These are phyloP conservation scores for Spinellus fusiger DNA, from an alignment of 192 early-diverging fungal species.

Conservation along the genomic window DNA sequence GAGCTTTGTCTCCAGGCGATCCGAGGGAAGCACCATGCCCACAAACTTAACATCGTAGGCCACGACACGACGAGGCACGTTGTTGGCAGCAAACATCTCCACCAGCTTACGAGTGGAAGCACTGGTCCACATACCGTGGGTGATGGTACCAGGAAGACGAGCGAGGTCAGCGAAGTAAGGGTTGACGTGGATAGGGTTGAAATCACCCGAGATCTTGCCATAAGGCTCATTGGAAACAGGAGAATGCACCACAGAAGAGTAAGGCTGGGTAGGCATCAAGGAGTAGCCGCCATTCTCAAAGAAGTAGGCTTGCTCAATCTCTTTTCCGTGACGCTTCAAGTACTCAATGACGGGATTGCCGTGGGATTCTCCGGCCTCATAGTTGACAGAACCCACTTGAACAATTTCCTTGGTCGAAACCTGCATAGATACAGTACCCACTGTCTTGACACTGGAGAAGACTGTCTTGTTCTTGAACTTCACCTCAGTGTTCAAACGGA, in stretches of 20 bases:
- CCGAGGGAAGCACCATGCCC: conserved; percentile 89
- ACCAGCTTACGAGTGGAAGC: conserved; percentile 93
- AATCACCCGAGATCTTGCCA: conserved; percentile 81
- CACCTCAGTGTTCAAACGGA: conserved; percentile 67
- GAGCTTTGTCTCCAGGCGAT: conserved; percentile 85
- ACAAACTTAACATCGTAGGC: conserved; percentile 84
- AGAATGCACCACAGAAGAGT: conserved; percentile 81
- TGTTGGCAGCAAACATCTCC: conserved; percentile 91
- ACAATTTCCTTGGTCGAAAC: conserved; percentile 79
- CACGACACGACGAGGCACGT: conserved; percentile 82
- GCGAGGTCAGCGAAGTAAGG: conserved; percentile 90
- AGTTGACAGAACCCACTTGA: conserved; percentile 76
- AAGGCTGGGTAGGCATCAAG: conserved; percentile 80
- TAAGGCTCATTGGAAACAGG: conserved; percentile 86
- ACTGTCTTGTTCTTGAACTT: conserved; percentile 50
- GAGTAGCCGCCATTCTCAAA: conserved; percentile 91
- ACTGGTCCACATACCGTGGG: conserved; percentile 97
- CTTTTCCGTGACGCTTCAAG: conserved; percentile 76
- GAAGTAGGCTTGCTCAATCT: conserved; percentile 83
- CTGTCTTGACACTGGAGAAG: conserved; percentile 70
- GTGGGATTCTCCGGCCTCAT: conserved; percentile 64
- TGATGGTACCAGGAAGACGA: conserved; percentile 87
- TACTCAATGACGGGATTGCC: conserved; percentile 91
- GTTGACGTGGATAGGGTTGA: conserved; percentile 96
- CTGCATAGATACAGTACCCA: conserved; percentile 68